Evolutionary conservation across 2,329 filamentous ascomycete genomes (phyloP).

Genomic region (Myriangium duriaei): DNA sequence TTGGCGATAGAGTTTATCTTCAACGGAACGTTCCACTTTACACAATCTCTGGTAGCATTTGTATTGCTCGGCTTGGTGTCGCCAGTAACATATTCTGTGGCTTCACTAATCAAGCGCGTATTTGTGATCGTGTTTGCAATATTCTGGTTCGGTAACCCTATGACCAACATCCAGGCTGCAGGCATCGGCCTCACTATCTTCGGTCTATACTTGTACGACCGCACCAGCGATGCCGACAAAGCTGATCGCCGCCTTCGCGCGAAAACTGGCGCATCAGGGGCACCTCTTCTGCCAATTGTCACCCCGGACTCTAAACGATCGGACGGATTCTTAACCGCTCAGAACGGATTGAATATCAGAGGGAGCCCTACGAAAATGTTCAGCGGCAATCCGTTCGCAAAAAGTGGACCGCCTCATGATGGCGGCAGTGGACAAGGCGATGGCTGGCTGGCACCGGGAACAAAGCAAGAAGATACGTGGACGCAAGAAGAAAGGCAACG

Average conservation of each 20-base stretch:
- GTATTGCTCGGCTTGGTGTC: conserved; percentile 84
- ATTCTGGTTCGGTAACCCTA: conserved; percentile 87
- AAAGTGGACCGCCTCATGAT: not conserved
- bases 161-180: conserved; percentile 67
- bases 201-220: conserved; percentile 89
- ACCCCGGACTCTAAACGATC: conserved; percentile 25
- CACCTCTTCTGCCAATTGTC: conserved; percentile 52
- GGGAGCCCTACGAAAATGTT: not conserved
- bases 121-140: conserved; percentile 94
- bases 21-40: conserved; percentile 94
- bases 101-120: conserved; percentile 89
- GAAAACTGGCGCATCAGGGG: conserved; percentile 46
- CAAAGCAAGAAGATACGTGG: conserved; percentile 82
- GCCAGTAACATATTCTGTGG: conserved; percentile 93
- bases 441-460: conserved; percentile 62
- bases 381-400: not conserved
- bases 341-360: not conserved
- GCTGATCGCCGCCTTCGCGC: conserved; percentile 64
- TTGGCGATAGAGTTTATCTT: conserved; percentile 78
- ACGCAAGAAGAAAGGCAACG: conserved; percentile 14
- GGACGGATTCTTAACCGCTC: conserved; percentile 21
- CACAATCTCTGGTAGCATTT: conserved; percentile 91
- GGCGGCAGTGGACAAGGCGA: conserved; percentile 11
- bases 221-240: conserved; percentile 76
- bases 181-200: conserved; percentile 84